Percentiles rank a stretch among this genome's conserved stretches.
phyloP scores from a whole-genome alignment of 2,329 filamentous ascomycete genomes.

The Claviceps fusiformis region DNA sequence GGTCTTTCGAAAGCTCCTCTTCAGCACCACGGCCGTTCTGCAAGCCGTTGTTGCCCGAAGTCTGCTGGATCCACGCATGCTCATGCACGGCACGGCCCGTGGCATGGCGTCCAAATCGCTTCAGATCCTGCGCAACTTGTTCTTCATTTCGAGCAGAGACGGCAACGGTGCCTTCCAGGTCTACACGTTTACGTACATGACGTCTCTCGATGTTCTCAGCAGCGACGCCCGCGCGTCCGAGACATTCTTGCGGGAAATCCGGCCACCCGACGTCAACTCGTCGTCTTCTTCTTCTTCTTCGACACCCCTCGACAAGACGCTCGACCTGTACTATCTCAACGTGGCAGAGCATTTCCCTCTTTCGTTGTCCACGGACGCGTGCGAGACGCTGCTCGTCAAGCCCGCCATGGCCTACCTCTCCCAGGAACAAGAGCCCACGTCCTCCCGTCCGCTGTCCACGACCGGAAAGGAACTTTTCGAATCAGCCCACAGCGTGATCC shows the following conservation, averaged over 20 bases:
- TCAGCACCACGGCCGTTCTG: constrained; percentile 60
- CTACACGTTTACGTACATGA: constrained; percentile 71
- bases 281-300: constrained; percentile 5
- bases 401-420: constrained; percentile 63
- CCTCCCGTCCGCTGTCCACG: constrained; percentile 24
- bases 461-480: constrained; percentile 58
- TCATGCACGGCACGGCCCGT: constrained; percentile 36
- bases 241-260: constrained; percentile 52
- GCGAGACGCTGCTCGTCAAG: constrained; percentile 59
- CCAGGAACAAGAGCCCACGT: constrained; percentile 24
- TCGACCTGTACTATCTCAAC: constrained; percentile 85
- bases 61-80: constrained; percentile 35
- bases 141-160: constrained; percentile 66
- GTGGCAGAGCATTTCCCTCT: constrained; percentile 72
- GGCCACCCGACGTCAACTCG: constrained; percentile 18
- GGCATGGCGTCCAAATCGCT: constrained; percentile 57
- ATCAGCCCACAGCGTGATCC: constrained; percentile 68
- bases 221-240: constrained; percentile 54
- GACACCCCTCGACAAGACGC: constrained; percentile 44
- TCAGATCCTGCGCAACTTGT: constrained; percentile 61
- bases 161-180: constrained; percentile 66
- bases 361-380: constrained; percentile 49
- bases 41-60: constrained; percentile 57
- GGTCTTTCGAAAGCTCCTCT: constrained; percentile 61
- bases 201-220: constrained; percentile 67